A percentile compares a stretch with the other conserved stretches of the same genome.
phyloP scores from a whole-genome alignment of 768 basidiomycete genomes.

The Termitomyces sp. region DNA sequence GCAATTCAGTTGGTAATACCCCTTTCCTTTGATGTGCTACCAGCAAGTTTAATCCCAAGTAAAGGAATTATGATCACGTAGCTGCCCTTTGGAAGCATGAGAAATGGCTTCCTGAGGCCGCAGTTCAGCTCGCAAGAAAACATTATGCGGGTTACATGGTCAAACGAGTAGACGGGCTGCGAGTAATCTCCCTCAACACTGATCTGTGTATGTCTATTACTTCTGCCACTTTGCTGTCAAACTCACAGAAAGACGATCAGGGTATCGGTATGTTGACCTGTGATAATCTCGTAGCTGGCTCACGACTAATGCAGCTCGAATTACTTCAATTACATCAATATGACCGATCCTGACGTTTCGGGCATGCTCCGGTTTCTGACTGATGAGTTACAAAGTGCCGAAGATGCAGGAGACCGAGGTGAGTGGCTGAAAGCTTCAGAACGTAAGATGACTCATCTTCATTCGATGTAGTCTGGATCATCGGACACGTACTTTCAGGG shows the following conservation, averaged over 20 bases:
- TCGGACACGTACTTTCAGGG: slow-evolving; percentile 52
- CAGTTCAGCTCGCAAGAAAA: slow-evolving; percentile 49
- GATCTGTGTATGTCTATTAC: slow-evolving; percentile 53
- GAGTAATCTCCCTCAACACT: slow-evolving; percentile 71
- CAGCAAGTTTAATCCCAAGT: not conserved
- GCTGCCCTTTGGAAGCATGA: slow-evolving; percentile 67
- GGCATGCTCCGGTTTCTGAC: slow-evolving; percentile 77
- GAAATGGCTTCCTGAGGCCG: slow-evolving; percentile 57
- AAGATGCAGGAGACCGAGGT: slow-evolving; percentile 72
- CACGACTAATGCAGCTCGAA: slow-evolving; percentile 40
- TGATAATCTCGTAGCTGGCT: not conserved
- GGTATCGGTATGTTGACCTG: slow-evolving; percentile 25
- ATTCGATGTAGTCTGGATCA: slow-evolving; percentile 35
- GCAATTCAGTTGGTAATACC: slow-evolving; percentile 61
- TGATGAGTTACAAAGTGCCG: slow-evolving; percentile 71
- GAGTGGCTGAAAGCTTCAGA: not conserved
- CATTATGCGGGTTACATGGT: slow-evolving; percentile 77
- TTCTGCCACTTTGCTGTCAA: too few species aligned
- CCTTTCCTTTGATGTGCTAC: not conserved
- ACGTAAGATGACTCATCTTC: slow-evolving; percentile 32
- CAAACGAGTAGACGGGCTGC: slow-evolving; percentile 55
- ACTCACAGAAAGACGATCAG: slow-evolving; percentile 9
- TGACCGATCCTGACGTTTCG: slow-evolving; percentile 60
- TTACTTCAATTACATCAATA: slow-evolving; percentile 74
- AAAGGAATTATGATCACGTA: slow-evolving; percentile 75